A percentile compares a stretch with the other conserved stretches of the same genome.
Evolutionary conservation across 805 yeast species (phyloP).

Genomic region (Barnettozyma californica): DNA sequence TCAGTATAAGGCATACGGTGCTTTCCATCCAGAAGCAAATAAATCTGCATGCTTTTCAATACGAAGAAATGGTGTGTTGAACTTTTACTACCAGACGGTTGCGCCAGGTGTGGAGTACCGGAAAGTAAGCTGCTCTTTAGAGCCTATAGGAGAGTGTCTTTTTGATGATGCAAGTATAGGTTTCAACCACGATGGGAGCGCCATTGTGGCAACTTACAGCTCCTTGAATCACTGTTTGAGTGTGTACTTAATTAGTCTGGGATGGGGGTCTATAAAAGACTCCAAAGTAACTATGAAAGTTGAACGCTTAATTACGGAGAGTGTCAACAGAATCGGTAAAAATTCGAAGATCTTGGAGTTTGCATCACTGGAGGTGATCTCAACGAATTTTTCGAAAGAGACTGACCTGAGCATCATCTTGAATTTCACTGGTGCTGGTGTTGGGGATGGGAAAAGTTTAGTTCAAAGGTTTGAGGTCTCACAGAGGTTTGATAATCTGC

Average conservation of each 20-base stretch:
- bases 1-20: slow-evolving; percentile 43
- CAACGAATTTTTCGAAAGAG: slow-evolving; percentile 39
- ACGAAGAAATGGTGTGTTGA: slow-evolving; percentile 55
- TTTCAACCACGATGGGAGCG: slow-evolving; percentile 40
- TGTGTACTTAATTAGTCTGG: slow-evolving; percentile 38
- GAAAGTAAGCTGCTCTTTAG: slow-evolving; percentile 30
- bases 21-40: slow-evolving; percentile 1
- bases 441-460: slow-evolving; percentile 15
- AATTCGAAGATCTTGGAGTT: slow-evolving; percentile 28
- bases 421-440: slow-evolving; percentile 29
- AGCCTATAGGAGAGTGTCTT: slow-evolving; percentile 22
- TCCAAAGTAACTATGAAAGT: slow-evolving; percentile 25
- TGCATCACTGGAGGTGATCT: slow-evolving; percentile 36
- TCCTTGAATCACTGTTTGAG: slow-evolving; percentile 31
- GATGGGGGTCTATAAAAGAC: slow-evolving; percentile 52
- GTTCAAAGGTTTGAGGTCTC: slow-evolving; percentile 22
- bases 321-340: slow-evolving; percentile 20
- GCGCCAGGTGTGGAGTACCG: slow-evolving; percentile 56
- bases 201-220: slow-evolving; percentile 40
- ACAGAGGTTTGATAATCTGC: slow-evolving; percentile 19
- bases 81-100: slow-evolving; percentile 54
- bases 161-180: slow-evolving; percentile 44
- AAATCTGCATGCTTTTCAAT: slow-evolving; percentile 69
- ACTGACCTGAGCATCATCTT: slow-evolving; percentile 43
- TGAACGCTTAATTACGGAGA: slow-evolving; percentile 27